Evolutionary conservation across 768 basidiomycete species (phyloP), one percentile per base, ranked within the genome.

Genomic region (Tylopilus cervinicoccineus): DNA sequence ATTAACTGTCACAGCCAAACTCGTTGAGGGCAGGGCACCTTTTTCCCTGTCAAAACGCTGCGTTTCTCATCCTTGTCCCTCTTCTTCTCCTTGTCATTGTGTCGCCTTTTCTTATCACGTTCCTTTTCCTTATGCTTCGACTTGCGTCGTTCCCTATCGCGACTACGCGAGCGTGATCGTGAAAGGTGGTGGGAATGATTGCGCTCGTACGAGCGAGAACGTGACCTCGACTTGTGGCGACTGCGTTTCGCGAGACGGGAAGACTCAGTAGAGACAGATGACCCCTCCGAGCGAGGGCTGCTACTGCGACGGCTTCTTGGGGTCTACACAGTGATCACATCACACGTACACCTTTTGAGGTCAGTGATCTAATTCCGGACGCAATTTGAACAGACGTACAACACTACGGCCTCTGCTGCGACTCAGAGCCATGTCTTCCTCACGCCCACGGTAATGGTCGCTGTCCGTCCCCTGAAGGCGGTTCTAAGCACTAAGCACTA

Each of bases 41-140:
- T 83, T 58, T 82, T 82, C 1, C 81, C 81, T 4, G 81, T 84
- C 51, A 83, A 54, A 24, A 80, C 67, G 54, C 81, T 83, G 19
- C 80, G 68, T 38, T 73, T 66, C 48, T 79, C 79, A 14, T 76
- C 75, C 49, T 69, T 68, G 32, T 70, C 70, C 41, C 64, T 72
- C 24, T 68, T 66, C 48, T 51, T 68, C 23, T 63, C 61, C 29
- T 63, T 68, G 7, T 67, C 62, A 43, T 61, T 68, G 54, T 68
- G 68, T 16, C 71, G 70, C 53, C 60, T 72, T 52, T 67, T 73
- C 58, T 60, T 70, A 26, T 69, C 67, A 48, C 55, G 69, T 2
- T 61, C 61, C 44, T 60, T 64, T 20, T 61, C 59, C 49, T 44
- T 61, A 34, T 52, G 57, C 29, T 56, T 64, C 12, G 61, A 55